phyloP scores from a whole-genome alignment of 2,329 filamentous ascomycete genomes.

The Phoma herbarum region DNA sequence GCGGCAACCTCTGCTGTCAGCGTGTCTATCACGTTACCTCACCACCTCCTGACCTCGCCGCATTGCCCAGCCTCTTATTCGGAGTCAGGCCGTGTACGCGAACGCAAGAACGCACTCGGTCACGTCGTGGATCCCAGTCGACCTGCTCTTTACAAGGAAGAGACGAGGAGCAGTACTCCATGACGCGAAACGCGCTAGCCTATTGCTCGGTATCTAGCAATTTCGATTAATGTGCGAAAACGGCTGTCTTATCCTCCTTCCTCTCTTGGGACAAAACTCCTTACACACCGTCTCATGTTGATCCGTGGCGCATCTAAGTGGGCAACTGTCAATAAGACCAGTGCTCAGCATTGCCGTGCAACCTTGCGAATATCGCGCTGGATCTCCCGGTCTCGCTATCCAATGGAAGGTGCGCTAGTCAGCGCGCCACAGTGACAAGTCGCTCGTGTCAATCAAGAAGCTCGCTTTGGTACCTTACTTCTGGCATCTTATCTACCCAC shows the following conservation, averaged over 20 bases:
- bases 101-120: constrained; percentile 6
- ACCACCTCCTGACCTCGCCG: constrained; percentile 8
- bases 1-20: not conserved
- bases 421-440: constrained; percentile 7
- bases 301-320: constrained; percentile 19
- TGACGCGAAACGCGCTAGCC: constrained; percentile 22
- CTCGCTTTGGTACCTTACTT: not conserved
- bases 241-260: constrained; percentile 18
- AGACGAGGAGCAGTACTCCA: constrained; percentile 8
- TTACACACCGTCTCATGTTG: constrained; percentile 23
- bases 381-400: constrained; percentile 10
- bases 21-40: not conserved
- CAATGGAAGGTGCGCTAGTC: constrained; percentile 3
- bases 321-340: constrained; percentile 12
- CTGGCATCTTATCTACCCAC: constrained; percentile 5
- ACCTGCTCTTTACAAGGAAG: constrained; percentile 2
- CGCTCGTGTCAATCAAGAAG: constrained; percentile 11
- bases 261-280: constrained; percentile 17
- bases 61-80: constrained; percentile 12
- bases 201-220: constrained; percentile 13
- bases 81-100: constrained; percentile 6
- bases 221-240: constrained; percentile 25
- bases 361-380: constrained; percentile 19
- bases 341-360: constrained; percentile 15
- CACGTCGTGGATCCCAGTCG: constrained; percentile 13